These are phyloP conservation scores for Hericium rajendrae DNA, from an alignment of 768 basidiomycete genomes.

Conservation along the genomic window DNA sequence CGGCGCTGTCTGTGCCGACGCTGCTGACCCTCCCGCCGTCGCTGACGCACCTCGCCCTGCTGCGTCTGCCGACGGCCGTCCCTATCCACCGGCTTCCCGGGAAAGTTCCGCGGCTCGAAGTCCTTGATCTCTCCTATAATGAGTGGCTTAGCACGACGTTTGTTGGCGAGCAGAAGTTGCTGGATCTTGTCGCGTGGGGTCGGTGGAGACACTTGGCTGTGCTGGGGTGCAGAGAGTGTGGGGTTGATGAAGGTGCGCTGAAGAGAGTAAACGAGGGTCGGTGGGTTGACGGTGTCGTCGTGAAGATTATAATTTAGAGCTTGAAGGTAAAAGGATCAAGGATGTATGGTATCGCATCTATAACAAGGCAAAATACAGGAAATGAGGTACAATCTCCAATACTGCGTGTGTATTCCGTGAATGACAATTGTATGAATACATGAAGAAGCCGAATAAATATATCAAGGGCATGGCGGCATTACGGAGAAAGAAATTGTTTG, in stretches of 20 bases:
- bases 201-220: conserved; percentile 44
- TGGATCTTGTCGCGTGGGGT: conserved; percentile 49
- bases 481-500: conserved; percentile 39
- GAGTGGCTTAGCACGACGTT: conserved; percentile 27
- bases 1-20: conserved; percentile 32
- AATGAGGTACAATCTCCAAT: no score
- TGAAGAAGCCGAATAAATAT: no score
- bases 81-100: conserved; percentile 48
- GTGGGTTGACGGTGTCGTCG: conserved; percentile 41
- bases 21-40: conserved; percentile 52
- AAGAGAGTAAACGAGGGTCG: conserved; percentile 45
- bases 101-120: conserved; percentile 49
- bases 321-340: conserved; percentile 9
- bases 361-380: no score
- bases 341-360: no score
- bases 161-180: conserved; percentile 23
- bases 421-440: no score
- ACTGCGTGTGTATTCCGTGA: no score
- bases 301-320: conserved; percentile 35
- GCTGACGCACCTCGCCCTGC: conserved; percentile 50
- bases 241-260: conserved; percentile 32
- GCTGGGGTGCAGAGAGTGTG: conserved; percentile 49
- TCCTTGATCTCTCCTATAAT: conserved; percentile 66
- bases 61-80: conserved; percentile 39
- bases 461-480: conserved; percentile 10